A percentile compares a stretch with the other conserved stretches of the same genome.
phyloP scores from a whole-genome alignment of 306 rosid species.

The Inga oerstediana region DNA sequence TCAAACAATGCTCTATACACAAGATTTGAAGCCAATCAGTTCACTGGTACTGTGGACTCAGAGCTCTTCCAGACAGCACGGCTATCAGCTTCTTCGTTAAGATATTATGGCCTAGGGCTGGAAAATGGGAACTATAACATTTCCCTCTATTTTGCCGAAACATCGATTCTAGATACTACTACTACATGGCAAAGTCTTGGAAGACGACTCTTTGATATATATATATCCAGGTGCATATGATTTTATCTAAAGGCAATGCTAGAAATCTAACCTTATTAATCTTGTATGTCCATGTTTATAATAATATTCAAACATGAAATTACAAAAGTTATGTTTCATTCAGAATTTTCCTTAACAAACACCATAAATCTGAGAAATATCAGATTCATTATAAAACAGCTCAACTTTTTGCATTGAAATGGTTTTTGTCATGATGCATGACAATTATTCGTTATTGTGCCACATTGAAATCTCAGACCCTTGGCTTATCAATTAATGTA shows the following conservation, averaged over 20 bases:
- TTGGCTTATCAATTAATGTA: background rate
- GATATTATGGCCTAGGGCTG: constrained; percentile 81
- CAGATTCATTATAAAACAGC: background rate
- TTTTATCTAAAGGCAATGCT: background rate
- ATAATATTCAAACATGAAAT: background rate
- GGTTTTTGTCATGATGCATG: background rate
- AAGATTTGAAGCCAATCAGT: constrained; percentile 42
- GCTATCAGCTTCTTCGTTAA: constrained; percentile 76
- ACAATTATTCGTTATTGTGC: background rate
- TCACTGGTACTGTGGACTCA: constrained; percentile 47
- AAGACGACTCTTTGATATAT: constrained; percentile 73
- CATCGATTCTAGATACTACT: constrained; percentile 40
- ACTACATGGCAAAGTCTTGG: constrained; percentile 68
- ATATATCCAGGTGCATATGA: constrained; percentile 66
- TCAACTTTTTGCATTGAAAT: background rate
- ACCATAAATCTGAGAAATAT: background rate
- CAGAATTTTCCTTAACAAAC: background rate
- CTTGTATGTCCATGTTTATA: background rate
- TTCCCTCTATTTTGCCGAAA: constrained; percentile 71
- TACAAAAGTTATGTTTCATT: background rate
- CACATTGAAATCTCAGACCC: no score
- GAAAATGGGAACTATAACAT: constrained; percentile 72
- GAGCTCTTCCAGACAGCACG: constrained; percentile 74
- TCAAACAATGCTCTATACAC: constrained; percentile 27
- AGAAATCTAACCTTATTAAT: background rate